Base-by-base conservation (phyloP, 108 stramenopile species). In the Nitzschia sp. region DNA sequence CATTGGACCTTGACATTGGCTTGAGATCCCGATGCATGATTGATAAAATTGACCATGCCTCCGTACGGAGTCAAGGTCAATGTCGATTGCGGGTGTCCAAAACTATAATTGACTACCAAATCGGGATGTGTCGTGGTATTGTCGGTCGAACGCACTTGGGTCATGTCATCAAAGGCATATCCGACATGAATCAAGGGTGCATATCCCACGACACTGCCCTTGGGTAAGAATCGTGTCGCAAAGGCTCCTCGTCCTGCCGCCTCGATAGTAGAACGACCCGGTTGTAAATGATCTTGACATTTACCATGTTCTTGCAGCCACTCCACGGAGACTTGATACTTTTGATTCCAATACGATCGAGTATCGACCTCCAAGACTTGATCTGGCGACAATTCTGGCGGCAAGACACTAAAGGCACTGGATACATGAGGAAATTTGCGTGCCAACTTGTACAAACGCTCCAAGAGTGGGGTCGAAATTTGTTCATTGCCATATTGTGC, bases 201-300 rank as follows among this genome's bases (percentile, higher is more conserved):
- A 24, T 90, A 91, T 28, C 89, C 89, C 21, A 95, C 86, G 54
- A 95, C 54, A 15, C 81, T 86, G 28, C 89, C 94, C 46, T 83
- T 72, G 1, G 87, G 84, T 13, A 92, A 70, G 74, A 71, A 66
- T 31, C 94, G 79, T 29, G 84, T 74, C 0, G 94, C 88, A 82
- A 95, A 92, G 25, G 94, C 94, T 18, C 94, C 94, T 21, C 85
- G 67, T 27, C 91, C 94, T 17, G 94, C 94, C 42, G 87, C 82
- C 2, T 85, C 82, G 25, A 95, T 85, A 17, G 75, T 87, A 9
- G 86, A 88, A 9, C 35, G 49, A 1, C 76, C 80, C 9, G 94
- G 87, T 38, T 71, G 63, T 21, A 95, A 77, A 29, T 89, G 88
- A 71, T 95, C 94, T 49, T 86, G 77, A 54, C 94, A 95, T 31